Conservation (phyloP, 1,284 basidiomycete species). For the Lentinula novae-zelandiae region DNA sequence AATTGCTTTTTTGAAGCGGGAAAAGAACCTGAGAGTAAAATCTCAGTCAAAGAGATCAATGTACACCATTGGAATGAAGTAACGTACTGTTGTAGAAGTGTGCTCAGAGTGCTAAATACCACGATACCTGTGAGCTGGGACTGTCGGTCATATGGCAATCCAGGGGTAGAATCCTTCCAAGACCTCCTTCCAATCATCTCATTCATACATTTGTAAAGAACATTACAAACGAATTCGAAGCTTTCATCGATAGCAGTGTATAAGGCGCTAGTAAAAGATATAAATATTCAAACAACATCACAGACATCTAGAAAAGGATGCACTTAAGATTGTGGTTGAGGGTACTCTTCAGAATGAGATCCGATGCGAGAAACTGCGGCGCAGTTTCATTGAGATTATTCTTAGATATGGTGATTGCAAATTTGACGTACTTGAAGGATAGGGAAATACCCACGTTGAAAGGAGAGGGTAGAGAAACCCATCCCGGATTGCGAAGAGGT, state of each 20-base stretch:
- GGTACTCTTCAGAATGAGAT: constrained; percentile 60
- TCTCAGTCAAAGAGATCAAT: not conserved
- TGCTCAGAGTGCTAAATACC: constrained; percentile 45
- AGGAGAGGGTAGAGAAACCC: constrained; percentile 41
- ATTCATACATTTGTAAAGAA: constrained; percentile 41
- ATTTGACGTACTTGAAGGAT: constrained; percentile 50
- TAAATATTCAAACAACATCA: not conserved
- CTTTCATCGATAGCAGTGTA: constrained; percentile 53
- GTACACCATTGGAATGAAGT: not conserved
- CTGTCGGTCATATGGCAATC: not conserved
- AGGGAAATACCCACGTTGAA: constrained; percentile 57
- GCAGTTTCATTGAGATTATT: not conserved
- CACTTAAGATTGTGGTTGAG: constrained; percentile 55
- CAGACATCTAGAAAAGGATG: constrained; percentile 10
- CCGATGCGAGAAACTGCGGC: constrained; percentile 57
- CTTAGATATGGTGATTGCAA: not conserved
- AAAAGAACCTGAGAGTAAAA: constrained; percentile 41
- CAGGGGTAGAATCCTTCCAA: constrained; percentile 36
- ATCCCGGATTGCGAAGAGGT: constrained; percentile 36
- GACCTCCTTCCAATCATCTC: constrained; percentile 32
- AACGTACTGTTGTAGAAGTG: constrained; percentile 51
- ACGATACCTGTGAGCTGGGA: constrained; percentile 29
- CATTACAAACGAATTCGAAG: constrained; percentile 38
- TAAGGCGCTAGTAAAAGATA: constrained; percentile 36
- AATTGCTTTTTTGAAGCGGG: constrained; percentile 55